Base-by-base conservation (phyloP, 1,139 yeast genomes). In the Nakaseomyces delphensis region DNA sequence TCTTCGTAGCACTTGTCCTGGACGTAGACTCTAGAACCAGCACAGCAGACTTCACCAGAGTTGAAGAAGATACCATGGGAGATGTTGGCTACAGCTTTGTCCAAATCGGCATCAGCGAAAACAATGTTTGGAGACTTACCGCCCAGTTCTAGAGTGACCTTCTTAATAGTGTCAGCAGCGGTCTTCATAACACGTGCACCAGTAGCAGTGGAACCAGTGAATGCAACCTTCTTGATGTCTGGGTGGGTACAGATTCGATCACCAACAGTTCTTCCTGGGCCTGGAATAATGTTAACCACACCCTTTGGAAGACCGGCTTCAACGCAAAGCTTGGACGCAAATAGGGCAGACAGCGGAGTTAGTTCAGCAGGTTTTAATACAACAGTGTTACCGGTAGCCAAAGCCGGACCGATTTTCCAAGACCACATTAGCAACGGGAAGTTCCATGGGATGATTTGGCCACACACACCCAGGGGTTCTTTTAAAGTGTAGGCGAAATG, bases 391-490 rank as follows among this genome's bases (percentile, higher is more conserved):
- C 93, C 94, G 38, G 89, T 79, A 40, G 86, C 81, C 51, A 84
- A 68, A 38, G 91, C 89, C 10, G 95, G 94, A 42, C 84, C 85
- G 45, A 84, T 68, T 55, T 84, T 83, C 84, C 91, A 83, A 35
- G 85, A 71, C 65, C 82, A 72, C 77, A 83, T 80, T 64, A 81
- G 70, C 55, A 83, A 69, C 42, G 95, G 94, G 71, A 83, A 83
- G 65, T 83, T 83, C 93, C 94, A 84, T 43, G 95, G 94, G 57
- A 83, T 82, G 51, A 85, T 81, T 62, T 82, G 84, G 41, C 87
- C 86, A 61, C 84, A 79, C 38, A 82, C 89, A 54, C 94, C 94
- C 49, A 76, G 67, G 44, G 87, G 86, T 59, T 79, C 86, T 53
- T 66, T 63, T 44, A 59, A 48, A 15, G 69, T 56, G 62, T 74